Base-by-base conservation (phyloP, 768 basidiomycete genomes). In the Imleria badia region DNA sequence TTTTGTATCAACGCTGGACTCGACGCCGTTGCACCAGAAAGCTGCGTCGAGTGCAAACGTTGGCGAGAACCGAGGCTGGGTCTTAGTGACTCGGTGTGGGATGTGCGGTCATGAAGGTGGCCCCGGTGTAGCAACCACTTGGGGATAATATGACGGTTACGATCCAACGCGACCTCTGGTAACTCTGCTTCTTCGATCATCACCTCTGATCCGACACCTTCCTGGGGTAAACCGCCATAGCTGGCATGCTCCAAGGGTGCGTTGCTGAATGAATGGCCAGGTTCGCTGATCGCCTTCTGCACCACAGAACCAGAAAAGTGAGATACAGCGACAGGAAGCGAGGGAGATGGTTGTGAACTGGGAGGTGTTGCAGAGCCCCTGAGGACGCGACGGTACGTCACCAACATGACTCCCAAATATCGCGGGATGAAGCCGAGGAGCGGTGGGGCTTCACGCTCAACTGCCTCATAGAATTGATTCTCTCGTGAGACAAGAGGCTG, bases 321-420 rank as follows among this genome's bases (percentile, higher is more conserved):
- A 36, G 69, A 55, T 51, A 60, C 46, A 52, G 65, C 31, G 17
- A 62, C 56, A 11, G 63, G 64, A 33, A 53, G 46, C 20, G 58
- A 42, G 38, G 57, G 1, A 38, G 63, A 22, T 38, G 51, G 48
- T 36, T 63, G 55, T n/a, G 55, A 52, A 30, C 14, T 65, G 23
- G 67, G 55, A 49, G 63, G 61, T 11, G 69, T 60, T 30, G 60
- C 58, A 31, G 61, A 63, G 13, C 70, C 64, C 63, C 79, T 85
- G 14, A 80, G 74, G 38, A 93, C 89, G 14, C 88, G 83, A 23
- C 97, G 85, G 67, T 98, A 98, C 48, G 89, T 96, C 63, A 99
- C 96, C 39, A 98, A 81, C 94, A 99, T 97, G 51, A 99, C 97
- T 22, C 97, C 97, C 15, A 99, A 79, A 72, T 99, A 99, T 41